Percentiles rank a stretch among this genome's conserved stretches.
Evolutionary conservation across 441 rosid genomes (phyloP).

Genomic region (Populus trichocarpa): DNA sequence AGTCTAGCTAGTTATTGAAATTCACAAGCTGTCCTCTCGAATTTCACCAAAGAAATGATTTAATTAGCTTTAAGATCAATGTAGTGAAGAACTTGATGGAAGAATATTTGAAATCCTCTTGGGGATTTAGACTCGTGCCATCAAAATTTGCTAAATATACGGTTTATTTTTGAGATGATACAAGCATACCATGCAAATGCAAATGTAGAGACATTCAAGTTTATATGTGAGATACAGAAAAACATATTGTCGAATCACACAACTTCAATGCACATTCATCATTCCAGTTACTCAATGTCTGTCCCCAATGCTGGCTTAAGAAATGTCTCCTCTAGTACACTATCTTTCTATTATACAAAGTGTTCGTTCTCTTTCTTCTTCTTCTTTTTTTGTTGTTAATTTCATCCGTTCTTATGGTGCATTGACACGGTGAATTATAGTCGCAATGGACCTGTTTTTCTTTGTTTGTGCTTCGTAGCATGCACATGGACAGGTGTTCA

Average conservation of each 20-base stretch:
- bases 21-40: background rate
- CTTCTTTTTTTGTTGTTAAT: background rate
- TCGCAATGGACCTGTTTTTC: slow-evolving; percentile 2
- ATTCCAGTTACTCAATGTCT: background rate
- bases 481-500: slow-evolving; percentile 61
- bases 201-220: background rate
- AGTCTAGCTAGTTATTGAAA: background rate
- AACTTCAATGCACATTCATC: background rate
- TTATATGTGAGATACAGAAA: background rate
- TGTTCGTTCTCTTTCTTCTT: background rate
- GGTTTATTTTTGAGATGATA: background rate
- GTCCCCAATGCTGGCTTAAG: background rate
- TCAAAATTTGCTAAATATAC: background rate
- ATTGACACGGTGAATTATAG: background rate
- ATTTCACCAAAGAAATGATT: background rate
- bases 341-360: background rate
- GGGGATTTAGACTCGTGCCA: background rate
- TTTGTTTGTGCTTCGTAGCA: slow-evolving; percentile 33
- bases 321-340: background rate
- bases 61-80: background rate
- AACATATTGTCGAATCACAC: background rate
- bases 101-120: background rate
- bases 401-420: background rate
- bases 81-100: background rate
- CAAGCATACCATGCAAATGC: background rate